Evolutionary conservation across 2,329 filamentous ascomycete species (phyloP), one percentile per base, ranked within the genome.

Genomic region (Diaporthe eres): DNA sequence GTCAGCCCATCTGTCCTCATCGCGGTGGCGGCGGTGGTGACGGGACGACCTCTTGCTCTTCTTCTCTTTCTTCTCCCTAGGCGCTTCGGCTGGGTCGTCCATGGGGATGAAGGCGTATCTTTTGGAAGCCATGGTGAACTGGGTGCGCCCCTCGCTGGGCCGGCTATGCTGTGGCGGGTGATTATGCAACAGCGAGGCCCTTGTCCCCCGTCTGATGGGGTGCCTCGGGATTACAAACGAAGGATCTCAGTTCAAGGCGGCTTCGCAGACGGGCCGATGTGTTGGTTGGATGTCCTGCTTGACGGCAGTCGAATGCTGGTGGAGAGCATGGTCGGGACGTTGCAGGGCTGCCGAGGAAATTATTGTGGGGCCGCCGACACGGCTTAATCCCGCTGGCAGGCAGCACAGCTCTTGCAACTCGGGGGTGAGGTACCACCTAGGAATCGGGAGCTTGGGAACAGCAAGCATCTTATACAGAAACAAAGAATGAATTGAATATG

Each of bases 1-100:
- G 79, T 97, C 94, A 1, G 92, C 95, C 95, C 95, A 97, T 72
- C 94, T 88, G 80, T 95, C 93, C 44, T 80, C 81, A 79, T 77
- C 81, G 79, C 80, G 80, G 78, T 79, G 82, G 44, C 73, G 80
- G 77, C 79, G 81, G 25, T 68, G 74, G 57, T 77, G 76, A 67
- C 72, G 76, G 44, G 74, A 75, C 34, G 76, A 77, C 76, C 74
- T 80, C 81, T 83, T 85, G 71, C 88, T 83, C 74, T 88, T 89
- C 75, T 88, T 88, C 70, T 83, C 81, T 77, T 83, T 83, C 75
- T 87, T 88, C 31, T 86, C 84, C 77, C 84, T 86, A 4, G 78
- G 74, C 22, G 79, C 77, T 17, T 89, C 87, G 34, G 88, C 87
- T n/a, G 91, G 86, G 77, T 91, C 90, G 76, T 91, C 91, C 92